Evolutionary conservation across 106 monocot species (phyloP).

Genomic region (Allium fistulosum): DNA sequence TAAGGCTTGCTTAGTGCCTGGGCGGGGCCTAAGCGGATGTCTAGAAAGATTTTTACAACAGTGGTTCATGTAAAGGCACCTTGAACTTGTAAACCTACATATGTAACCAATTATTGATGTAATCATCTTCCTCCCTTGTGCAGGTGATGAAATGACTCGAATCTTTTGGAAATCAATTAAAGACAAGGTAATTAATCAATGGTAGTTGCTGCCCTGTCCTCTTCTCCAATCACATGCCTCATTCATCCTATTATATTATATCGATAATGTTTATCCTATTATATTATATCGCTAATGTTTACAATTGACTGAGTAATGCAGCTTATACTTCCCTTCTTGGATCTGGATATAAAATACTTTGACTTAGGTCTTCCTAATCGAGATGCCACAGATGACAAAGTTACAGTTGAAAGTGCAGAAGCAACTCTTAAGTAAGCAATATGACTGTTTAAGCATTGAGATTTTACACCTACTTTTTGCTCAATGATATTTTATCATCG

Average conservation of each 20-base stretch:
- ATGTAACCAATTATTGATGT: neutral
- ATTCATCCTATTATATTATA: too few species aligned
- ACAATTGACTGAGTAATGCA: constrained; percentile 28
- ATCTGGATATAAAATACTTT: constrained; percentile 93
- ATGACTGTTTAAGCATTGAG: neutral
- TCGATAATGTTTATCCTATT: too few species aligned
- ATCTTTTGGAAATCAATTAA: constrained; percentile 94
- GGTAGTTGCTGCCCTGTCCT: neutral
- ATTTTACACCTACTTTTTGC: neutral
- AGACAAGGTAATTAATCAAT: constrained; percentile 54
- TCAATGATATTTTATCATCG: too few species aligned
- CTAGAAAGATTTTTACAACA: too few species aligned
- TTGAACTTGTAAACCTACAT: too few species aligned
- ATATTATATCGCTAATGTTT: too few species aligned
- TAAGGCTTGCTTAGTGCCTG: too few species aligned
- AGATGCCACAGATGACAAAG: constrained; percentile 91
- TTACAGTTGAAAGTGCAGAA: constrained; percentile 92
- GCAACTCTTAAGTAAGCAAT: constrained; percentile 77
- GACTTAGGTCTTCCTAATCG: constrained; percentile 77
- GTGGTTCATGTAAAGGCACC: too few species aligned
- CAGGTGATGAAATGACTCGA: constrained; percentile 97
- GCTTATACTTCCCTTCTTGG: constrained; percentile 95
- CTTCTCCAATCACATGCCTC: too few species aligned
- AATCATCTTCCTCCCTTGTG: neutral
- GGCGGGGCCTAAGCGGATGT: too few species aligned